A percentile compares a stretch with the other conserved stretches of the same genome.
Evolutionary conservation across 257 asterid genomes (phyloP).

Genomic region (Lycium ferocissimum): DNA sequence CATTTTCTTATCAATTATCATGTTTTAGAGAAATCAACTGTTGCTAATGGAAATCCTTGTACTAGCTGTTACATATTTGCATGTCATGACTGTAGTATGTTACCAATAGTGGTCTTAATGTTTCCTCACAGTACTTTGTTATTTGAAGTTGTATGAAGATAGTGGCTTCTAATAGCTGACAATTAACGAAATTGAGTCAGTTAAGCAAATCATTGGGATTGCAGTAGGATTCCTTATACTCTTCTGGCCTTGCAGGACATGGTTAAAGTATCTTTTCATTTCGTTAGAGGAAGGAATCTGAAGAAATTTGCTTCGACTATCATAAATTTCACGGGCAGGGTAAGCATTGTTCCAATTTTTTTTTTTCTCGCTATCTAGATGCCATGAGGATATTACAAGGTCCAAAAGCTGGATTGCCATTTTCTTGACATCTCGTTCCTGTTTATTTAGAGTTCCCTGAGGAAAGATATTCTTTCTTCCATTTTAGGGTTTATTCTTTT

Average conservation of each 20-base stretch:
- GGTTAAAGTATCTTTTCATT: constrained; percentile 88
- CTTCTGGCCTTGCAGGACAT: constrained; percentile 69
- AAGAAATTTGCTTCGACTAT: constrained; percentile 86
- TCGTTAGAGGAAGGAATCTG: constrained; percentile 82
- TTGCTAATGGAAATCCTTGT: background rate
- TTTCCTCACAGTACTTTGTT: constrained; percentile 4
- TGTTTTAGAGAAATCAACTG: constrained; percentile 1
- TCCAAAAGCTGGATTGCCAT: background rate
- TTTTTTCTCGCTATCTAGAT: background rate
- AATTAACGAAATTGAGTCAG: background rate
- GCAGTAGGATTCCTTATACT: background rate
- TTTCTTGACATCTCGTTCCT: background rate
- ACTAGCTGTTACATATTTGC: background rate
- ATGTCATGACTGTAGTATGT: background rate
- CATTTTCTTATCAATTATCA: background rate
- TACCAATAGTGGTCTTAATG: background rate
- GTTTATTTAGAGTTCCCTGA: background rate
- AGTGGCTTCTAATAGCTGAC: background rate
- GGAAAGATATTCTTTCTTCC: background rate
- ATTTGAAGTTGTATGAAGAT: background rate
- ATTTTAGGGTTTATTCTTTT: background rate
- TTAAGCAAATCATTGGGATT: background rate
- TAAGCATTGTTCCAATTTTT: constrained; percentile 36
- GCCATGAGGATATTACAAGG: background rate
- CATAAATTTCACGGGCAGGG: constrained; percentile 95